These are phyloP conservation scores for Colletotrichum limetticola DNA, from an alignment of 2,329 filamentous ascomycete genomes.

Conservation along the genomic window DNA sequence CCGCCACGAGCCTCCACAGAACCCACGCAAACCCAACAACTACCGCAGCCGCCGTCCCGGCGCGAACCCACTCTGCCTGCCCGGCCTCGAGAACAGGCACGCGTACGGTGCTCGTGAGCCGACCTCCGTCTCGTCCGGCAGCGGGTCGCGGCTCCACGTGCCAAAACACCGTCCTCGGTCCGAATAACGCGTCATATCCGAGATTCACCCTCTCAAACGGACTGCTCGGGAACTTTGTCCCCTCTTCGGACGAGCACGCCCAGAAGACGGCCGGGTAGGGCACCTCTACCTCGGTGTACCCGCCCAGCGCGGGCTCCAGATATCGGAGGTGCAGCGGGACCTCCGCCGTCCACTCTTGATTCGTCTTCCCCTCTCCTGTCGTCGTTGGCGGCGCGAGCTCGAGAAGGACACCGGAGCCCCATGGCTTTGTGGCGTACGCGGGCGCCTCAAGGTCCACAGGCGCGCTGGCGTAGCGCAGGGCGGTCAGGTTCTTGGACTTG, in stretches of 20 bases:
- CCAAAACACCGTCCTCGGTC: slow-evolving; percentile 82
- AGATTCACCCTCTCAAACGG: slow-evolving; percentile 88
- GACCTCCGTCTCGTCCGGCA: slow-evolving; percentile 36
- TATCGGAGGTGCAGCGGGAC: slow-evolving; percentile 91
- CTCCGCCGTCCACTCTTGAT: slow-evolving; percentile 69
- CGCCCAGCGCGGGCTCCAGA: slow-evolving; percentile 69
- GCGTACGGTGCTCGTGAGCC: slow-evolving; percentile 64
- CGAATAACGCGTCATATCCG: slow-evolving; percentile 88
- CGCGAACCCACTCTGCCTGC: slow-evolving; percentile 57
- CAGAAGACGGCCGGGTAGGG: slow-evolving; percentile 91
- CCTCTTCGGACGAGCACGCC: slow-evolving; percentile 79
- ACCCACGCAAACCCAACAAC: slow-evolving; percentile 77
- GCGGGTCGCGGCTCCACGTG: slow-evolving; percentile 70
- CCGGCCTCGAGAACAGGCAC: slow-evolving; percentile 74
- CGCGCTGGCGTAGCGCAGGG: slow-evolving; percentile 74
- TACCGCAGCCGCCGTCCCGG: slow-evolving; percentile 69
- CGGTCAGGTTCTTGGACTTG: slow-evolving; percentile 79
- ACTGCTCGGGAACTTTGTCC: slow-evolving; percentile 76
- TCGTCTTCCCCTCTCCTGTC: slow-evolving; percentile 38
- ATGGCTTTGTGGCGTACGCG: slow-evolving; percentile 78
- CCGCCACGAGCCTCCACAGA: slow-evolving; percentile 65
- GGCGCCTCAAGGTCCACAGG: slow-evolving; percentile 93
- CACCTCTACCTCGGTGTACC: slow-evolving; percentile 66
- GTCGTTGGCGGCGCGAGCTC: slow-evolving; percentile 71
- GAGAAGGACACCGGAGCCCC: slow-evolving; percentile 84